A percentile compares a stretch with the other conserved stretches of the same genome.
Evolutionary conservation across 768 basidiomycete genomes (phyloP).

Genomic region (Agaricus blazei): DNA sequence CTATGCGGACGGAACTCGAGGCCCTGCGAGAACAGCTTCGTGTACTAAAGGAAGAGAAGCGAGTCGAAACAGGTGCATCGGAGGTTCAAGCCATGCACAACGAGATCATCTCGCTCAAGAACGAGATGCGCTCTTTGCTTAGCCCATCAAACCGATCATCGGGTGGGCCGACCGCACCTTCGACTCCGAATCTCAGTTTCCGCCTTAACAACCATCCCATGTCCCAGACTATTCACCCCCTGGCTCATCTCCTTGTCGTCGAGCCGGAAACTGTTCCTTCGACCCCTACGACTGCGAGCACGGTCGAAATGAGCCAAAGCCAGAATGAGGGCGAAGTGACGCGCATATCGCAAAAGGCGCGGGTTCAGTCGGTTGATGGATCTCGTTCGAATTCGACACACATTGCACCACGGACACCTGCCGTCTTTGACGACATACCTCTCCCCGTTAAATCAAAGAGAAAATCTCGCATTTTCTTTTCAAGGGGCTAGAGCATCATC

Average conservation of each 20-base stretch:
- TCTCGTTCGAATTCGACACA: background rate
- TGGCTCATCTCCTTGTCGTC: constrained; percentile 6
- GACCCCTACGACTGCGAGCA: background rate
- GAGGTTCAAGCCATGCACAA: constrained; percentile 5
- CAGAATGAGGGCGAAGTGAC: background rate
- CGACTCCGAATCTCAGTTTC: constrained; percentile 2
- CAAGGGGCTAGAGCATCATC: background rate
- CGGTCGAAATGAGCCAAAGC: background rate
- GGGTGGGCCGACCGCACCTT: background rate
- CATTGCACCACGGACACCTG: background rate
- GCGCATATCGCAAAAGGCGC: background rate
- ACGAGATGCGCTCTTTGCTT: constrained; percentile 5
- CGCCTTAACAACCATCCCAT: background rate
- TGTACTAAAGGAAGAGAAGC: constrained; percentile 1
- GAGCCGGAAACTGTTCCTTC: constrained; percentile 2
- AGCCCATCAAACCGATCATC: constrained; percentile 2
- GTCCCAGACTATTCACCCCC: background rate
- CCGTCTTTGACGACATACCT: constrained; percentile 6
- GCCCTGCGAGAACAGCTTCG: constrained; percentile 6
- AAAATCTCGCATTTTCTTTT: constrained; percentile 6
- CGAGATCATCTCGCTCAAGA: constrained; percentile 3
- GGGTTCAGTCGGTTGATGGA: background rate
- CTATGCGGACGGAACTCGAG: constrained; percentile 5
- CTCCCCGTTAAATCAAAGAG: constrained; percentile 9
- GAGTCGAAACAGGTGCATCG: background rate